A percentile compares a stretch with the other conserved stretches of the same genome.
Evolutionary conservation across 768 basidiomycete genomes (phyloP).

Genomic region (Termitomyces sp.): DNA sequence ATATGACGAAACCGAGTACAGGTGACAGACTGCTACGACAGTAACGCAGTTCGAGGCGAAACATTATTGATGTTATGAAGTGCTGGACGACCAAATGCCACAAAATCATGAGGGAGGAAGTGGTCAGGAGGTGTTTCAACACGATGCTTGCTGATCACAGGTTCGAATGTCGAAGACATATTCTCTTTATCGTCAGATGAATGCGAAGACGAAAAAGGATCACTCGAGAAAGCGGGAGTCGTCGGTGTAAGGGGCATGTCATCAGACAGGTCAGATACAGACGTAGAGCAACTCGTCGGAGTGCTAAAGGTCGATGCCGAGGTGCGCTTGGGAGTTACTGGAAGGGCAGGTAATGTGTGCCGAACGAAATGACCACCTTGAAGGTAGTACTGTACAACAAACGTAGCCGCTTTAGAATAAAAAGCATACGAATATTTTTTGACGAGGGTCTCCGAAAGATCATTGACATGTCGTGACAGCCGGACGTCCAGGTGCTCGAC

Average conservation of each 20-base stretch:
- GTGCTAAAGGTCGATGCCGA: conserved; percentile 60
- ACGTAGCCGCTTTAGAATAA: conserved; percentile 93
- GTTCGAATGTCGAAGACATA: conserved; percentile 64
- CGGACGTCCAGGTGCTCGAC: conserved; percentile 84
- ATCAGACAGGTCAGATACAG: conserved; percentile 72
- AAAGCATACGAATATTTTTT: conserved; percentile 98
- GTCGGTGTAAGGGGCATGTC: conserved; percentile 84
- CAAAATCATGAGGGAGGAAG: conserved; percentile 78
- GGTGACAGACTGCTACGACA: conserved; percentile 46
- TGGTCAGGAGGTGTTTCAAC: conserved; percentile 70
- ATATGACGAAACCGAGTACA: conserved; percentile 34
- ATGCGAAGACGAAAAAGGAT: conserved; percentile 44
- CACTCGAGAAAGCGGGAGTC: conserved; percentile 64
- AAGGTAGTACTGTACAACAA: conserved; percentile 92
- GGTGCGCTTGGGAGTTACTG: conserved; percentile 63
- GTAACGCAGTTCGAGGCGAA: conserved; percentile 55
- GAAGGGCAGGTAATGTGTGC: conserved; percentile 44
- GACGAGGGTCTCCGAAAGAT: conserved; percentile 92
- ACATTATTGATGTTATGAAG: conserved; percentile 75
- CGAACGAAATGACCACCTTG: conserved; percentile 74
- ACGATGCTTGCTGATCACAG: conserved; percentile 66
- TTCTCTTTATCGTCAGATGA: conserved; percentile 83
- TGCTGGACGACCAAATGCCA: conserved; percentile 72
- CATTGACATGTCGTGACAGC: conserved; percentile 84
- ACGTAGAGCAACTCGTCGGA: conserved; percentile 71